A percentile compares a stretch with the other conserved stretches of the same genome.
phyloP scores from a whole-genome alignment of 169 alveolate genomes.

The Plasmodium knowlesi region DNA sequence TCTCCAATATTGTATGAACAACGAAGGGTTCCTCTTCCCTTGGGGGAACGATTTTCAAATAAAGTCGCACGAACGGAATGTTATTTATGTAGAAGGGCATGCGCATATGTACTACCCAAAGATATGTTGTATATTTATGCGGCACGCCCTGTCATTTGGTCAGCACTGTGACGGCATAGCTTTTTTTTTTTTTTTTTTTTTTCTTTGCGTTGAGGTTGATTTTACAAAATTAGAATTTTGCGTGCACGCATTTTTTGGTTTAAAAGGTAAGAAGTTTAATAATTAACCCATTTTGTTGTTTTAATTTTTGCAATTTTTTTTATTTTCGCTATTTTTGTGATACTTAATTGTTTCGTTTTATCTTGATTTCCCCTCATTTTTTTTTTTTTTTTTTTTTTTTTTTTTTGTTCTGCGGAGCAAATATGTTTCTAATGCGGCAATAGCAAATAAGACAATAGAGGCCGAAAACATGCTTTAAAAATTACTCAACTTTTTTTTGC shows the following conservation, averaged over 20 bases:
- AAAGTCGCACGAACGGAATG: neutral
- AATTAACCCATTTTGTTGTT: neutral
- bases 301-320: neutral
- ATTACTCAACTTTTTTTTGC: neutral
- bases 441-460: constrained; percentile 8
- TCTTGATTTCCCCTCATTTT: neutral
- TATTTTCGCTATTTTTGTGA: neutral
- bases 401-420: constrained; percentile 4
- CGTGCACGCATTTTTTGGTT: neutral
- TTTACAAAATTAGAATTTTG: neutral
- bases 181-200: neutral
- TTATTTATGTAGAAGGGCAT: neutral
- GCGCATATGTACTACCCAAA: neutral
- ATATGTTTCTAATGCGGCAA: neutral
- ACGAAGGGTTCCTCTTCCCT: neutral
- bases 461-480: neutral
- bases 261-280: neutral
- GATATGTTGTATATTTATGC: neutral
- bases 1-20: neutral
- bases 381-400: neutral
- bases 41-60: neutral
- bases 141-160: neutral
- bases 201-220: neutral
- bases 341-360: neutral
- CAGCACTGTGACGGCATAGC: neutral